Conservation (phyloP, 805 yeast genomes). For the Sugiyamaella valdiviana region DNA sequence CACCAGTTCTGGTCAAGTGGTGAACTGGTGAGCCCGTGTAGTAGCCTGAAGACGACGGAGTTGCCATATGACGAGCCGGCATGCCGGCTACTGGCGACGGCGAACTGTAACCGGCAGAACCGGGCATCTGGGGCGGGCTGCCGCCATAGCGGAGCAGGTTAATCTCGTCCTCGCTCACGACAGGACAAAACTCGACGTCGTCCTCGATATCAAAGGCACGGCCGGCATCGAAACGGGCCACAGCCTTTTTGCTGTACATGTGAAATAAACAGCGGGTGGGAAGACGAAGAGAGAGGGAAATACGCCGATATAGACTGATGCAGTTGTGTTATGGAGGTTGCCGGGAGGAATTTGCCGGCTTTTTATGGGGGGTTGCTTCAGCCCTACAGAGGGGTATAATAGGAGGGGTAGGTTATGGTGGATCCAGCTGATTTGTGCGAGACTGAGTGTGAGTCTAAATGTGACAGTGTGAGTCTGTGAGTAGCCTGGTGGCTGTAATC, state of each 20-base stretch:
- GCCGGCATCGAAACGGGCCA: slow-evolving; percentile 46
- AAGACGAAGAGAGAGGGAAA: not conserved
- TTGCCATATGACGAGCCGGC: not conserved
- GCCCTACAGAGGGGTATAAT: too few relatives aligned
- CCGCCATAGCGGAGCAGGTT: not conserved
- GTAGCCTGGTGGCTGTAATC: too few relatives aligned
- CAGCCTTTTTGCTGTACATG: slow-evolving; percentile 3
- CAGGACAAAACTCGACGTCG: slow-evolving; percentile 60
- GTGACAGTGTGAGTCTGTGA: too few relatives aligned
- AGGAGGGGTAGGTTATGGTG: too few relatives aligned
- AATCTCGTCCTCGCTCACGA: slow-evolving; percentile 1
- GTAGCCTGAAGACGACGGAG: not conserved
- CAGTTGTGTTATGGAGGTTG: not conserved
- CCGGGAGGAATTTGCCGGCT: not conserved
- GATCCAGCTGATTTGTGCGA: too few relatives aligned
- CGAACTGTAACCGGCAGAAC: not conserved
- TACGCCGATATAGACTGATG: not conserved
- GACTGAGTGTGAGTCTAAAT: too few relatives aligned
- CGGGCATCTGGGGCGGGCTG: not conserved
- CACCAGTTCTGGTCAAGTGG: not conserved
- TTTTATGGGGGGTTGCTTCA: not conserved
- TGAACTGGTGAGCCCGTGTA: not conserved
- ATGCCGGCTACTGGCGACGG: not conserved
- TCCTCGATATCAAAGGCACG: slow-evolving; percentile 61
- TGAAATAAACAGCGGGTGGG: not conserved